These are phyloP conservation scores for Phytophthora podocarpi DNA, from an alignment of 352 stramenopile genomes.

Conservation along the genomic window DNA sequence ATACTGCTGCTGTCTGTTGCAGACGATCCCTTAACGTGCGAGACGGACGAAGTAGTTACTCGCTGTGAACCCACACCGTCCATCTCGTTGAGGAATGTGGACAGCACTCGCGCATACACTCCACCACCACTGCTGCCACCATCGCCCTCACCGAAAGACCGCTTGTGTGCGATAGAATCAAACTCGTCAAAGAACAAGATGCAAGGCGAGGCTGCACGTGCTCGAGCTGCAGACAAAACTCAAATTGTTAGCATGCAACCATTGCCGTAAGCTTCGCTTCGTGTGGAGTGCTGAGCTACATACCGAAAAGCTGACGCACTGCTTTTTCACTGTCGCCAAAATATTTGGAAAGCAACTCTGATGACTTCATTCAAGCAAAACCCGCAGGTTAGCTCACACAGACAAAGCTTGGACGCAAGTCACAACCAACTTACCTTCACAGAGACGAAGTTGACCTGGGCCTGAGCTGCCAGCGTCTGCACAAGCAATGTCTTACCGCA, in stretches of 20 bases:
- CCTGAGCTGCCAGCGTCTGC: constrained; percentile 61
- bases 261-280: not conserved
- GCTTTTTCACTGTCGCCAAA: constrained; percentile 87
- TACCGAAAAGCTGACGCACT: constrained; percentile 84
- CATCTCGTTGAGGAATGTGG: constrained; percentile 89
- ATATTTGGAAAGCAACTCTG: constrained; percentile 86
- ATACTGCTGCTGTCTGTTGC: constrained; percentile 39
- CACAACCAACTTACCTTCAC: constrained; percentile 63
- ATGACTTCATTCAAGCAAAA: constrained; percentile 51
- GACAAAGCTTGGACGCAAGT: not conserved
- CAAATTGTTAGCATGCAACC: not conserved
- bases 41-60: constrained; percentile 25
- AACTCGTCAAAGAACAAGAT: constrained; percentile 90
- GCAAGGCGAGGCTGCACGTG: constrained; percentile 71
- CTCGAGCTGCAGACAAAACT: constrained; percentile 49
- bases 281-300: not conserved
- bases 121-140: constrained; percentile 46
- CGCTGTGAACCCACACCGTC: constrained; percentile 63
- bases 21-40: constrained; percentile 9
- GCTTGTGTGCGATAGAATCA: constrained; percentile 81
- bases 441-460: constrained; percentile 78
- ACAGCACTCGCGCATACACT: constrained; percentile 82
- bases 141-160: constrained; percentile 58
- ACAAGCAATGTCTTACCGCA: constrained; percentile 87
- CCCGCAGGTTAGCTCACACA: not conserved